Evolutionary conservation across 192 early-diverging fungal species (phyloP).

Genomic region (Coemansia sp.): DNA sequence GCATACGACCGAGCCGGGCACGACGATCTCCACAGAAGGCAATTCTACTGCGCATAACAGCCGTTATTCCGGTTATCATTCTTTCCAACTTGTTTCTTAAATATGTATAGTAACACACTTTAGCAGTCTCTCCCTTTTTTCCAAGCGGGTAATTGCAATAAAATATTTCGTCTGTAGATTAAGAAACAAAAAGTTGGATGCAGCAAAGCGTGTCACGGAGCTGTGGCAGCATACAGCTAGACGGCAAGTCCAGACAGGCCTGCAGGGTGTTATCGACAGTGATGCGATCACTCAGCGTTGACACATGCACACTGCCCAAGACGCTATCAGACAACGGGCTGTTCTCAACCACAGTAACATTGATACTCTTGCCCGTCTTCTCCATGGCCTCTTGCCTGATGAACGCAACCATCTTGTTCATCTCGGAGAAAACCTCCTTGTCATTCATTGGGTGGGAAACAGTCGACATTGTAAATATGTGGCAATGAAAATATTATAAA

Average conservation of each 20-base stretch:
- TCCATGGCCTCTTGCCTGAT: conserved; percentile 99
- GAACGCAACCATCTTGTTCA: conserved; percentile 99
- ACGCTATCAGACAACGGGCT: conserved; percentile 73
- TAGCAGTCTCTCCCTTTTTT: too few relatives aligned
- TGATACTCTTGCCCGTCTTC: conserved; percentile 57
- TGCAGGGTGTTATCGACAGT: conserved; percentile 88
- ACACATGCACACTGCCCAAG: conserved; percentile 86
- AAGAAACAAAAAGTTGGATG: background rate
- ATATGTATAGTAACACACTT: background rate
- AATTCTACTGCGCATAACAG: conserved; percentile 1
- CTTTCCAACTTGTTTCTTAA: background rate
- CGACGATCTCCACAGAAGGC: background rate
- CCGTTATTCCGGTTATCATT: conserved; percentile 1
- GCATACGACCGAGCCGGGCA: background rate
- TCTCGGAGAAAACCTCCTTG: conserved; percentile 92
- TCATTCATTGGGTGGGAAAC: conserved; percentile 78
- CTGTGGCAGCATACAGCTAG: conserved; percentile 89
- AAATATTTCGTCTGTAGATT: background rate
- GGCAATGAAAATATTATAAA: background rate
- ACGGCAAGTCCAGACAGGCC: conserved; percentile 78
- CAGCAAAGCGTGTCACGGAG: conserved; percentile 71
- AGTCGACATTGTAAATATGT: conserved; percentile 30
- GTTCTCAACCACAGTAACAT: conserved; percentile 47
- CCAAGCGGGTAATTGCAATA: too few relatives aligned
- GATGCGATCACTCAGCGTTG: conserved; percentile 75